phyloP scores from a whole-genome alignment of 2,329 filamentous ascomycete species.

The Cryphonectria naterciae region DNA sequence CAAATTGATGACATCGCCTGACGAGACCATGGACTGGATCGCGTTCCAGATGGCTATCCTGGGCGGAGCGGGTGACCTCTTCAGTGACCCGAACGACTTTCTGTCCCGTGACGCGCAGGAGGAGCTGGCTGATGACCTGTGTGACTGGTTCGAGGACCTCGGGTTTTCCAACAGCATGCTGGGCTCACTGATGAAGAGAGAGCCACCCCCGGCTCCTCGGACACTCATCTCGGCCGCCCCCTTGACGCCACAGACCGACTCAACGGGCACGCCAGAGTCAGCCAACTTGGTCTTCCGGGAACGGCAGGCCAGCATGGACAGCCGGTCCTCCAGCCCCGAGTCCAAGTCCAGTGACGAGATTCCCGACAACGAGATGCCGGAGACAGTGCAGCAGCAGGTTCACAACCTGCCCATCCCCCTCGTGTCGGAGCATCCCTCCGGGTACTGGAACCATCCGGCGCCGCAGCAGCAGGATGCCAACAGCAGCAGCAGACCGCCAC shows the following conservation, averaged over 20 bases:
- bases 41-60: conserved; percentile 69
- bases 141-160: conserved; percentile 56
- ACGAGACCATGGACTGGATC: conserved; percentile 64
- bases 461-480: conserved; percentile 12
- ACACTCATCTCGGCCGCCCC: neutral
- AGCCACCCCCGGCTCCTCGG: neutral
- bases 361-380: conserved; percentile 27
- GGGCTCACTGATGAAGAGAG: conserved; percentile 37
- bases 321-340: conserved; percentile 13
- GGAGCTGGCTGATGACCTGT: conserved; percentile 47
- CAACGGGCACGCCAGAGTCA: conserved; percentile 21
- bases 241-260: neutral
- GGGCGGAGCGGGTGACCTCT: conserved; percentile 58
- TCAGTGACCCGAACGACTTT: conserved; percentile 47
- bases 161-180: conserved; percentile 50
- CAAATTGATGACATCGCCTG: conserved; percentile 43
- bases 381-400: conserved; percentile 32
- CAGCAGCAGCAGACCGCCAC: conserved; percentile 34
- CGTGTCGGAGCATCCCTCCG: conserved; percentile 39
- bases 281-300: conserved; percentile 15
- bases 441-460: conserved; percentile 38
- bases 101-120: conserved; percentile 36
- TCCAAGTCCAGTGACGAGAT: conserved; percentile 28
- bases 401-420: conserved; percentile 46
- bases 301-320: conserved; percentile 23